These are phyloP conservation scores for Elsinoe necatrix DNA, from an alignment of 2,329 filamentous ascomycete genomes.

Conservation along the genomic window DNA sequence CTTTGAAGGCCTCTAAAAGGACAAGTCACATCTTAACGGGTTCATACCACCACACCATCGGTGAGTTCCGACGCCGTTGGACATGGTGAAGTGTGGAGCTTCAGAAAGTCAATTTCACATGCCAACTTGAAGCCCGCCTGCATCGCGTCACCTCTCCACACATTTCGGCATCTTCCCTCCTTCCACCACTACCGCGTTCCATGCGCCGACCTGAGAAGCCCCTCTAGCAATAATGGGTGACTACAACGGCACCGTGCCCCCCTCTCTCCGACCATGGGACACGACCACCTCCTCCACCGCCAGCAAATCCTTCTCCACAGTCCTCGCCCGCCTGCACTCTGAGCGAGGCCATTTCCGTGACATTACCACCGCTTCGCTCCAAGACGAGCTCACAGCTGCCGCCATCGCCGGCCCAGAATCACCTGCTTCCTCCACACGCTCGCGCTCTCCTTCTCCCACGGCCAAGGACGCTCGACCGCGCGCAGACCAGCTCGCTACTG, in stretches of 20 bases:
- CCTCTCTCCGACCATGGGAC: constrained; percentile 49
- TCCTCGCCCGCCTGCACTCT: constrained; percentile 69
- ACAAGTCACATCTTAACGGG: not conserved
- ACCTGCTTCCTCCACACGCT: constrained; percentile 38
- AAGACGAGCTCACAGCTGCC: constrained; percentile 54
- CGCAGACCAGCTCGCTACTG: constrained; percentile 33
- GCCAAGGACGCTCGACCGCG: constrained; percentile 23
- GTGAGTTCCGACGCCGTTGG: constrained; percentile 1
- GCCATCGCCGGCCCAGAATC: constrained; percentile 31
- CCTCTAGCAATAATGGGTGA: constrained; percentile 6
- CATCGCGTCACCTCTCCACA: not conserved
- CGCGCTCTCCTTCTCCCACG: constrained; percentile 30
- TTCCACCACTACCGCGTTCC: not conserved
- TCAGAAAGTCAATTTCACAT: constrained; percentile 15
- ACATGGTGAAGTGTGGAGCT: constrained; percentile 6
- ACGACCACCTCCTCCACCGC: constrained; percentile 46
- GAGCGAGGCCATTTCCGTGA: constrained; percentile 76
- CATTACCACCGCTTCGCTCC: constrained; percentile 65
- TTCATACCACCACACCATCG: not conserved
- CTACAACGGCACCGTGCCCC: constrained; percentile 16
- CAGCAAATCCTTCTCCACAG: constrained; percentile 57
- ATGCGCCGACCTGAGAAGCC: not conserved
- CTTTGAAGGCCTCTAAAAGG: not conserved
- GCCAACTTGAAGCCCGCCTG: not conserved
- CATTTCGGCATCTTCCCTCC: not conserved